phyloP scores from a whole-genome alignment of 345 rosid genomes.

The Populus alba region DNA sequence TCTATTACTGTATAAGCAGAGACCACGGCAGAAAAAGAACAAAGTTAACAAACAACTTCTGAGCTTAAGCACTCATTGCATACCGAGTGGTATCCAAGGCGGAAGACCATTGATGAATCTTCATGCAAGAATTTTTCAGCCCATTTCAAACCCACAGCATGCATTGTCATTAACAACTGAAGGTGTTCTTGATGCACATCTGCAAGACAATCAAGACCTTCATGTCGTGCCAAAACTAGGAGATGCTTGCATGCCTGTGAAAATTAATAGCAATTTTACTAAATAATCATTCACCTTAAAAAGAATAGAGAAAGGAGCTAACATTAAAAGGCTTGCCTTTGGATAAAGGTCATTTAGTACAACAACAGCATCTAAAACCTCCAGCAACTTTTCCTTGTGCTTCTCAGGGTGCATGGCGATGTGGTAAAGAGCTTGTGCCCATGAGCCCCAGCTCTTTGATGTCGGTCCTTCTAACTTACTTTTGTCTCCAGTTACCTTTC shows the following conservation, averaged over 20 bases:
- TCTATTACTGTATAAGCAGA: not conserved
- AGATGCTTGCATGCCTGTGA: constrained; percentile 74
- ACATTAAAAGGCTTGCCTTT: constrained; percentile 44
- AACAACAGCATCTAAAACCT: constrained; percentile 53
- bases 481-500: constrained; percentile 18
- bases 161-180: constrained; percentile 54
- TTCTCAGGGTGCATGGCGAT: constrained; percentile 75
- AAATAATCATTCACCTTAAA: not conserved
- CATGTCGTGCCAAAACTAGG: constrained; percentile 57
- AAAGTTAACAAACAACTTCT: not conserved
- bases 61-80: not conserved
- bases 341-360: constrained; percentile 81
- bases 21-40: not conserved
- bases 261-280: constrained; percentile 2
- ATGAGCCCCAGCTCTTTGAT: constrained; percentile 59
- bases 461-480: constrained; percentile 25
- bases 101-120: constrained; percentile 68
- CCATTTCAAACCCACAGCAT: constrained; percentile 74
- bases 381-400: constrained; percentile 56
- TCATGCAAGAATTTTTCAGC: constrained; percentile 60
- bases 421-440: constrained; percentile 74
- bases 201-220: constrained; percentile 62
- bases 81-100: constrained; percentile 96
- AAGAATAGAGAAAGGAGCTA: not conserved
- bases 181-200: constrained; percentile 68